Evolutionary conservation across 805 yeast species (phyloP).

Genomic region (Clavispora fructus): DNA sequence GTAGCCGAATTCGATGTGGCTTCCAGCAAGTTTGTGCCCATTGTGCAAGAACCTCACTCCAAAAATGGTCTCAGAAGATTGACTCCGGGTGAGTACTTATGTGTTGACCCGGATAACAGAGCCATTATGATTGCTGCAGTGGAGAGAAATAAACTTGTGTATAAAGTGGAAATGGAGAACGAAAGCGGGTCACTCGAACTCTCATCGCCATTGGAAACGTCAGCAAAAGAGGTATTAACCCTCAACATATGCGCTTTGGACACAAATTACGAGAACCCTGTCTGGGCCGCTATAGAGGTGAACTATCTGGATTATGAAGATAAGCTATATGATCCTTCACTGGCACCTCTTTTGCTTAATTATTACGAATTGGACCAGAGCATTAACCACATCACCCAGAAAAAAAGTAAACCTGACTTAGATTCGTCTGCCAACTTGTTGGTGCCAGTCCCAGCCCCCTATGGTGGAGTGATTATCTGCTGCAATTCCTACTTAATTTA

Average conservation of each 20-base stretch:
- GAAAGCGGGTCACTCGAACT: constrained; percentile 42
- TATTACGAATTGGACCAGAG: constrained; percentile 86
- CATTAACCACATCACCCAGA: constrained; percentile 64
- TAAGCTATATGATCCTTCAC: constrained; percentile 6
- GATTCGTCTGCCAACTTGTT: constrained; percentile 44
- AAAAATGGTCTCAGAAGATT: constrained; percentile 72
- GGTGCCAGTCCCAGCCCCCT: constrained; percentile 66
- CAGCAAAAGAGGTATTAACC: constrained; percentile 46
- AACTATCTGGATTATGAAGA: constrained; percentile 39
- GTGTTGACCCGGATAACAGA: constrained; percentile 66
- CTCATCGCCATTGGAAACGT: constrained; percentile 72
- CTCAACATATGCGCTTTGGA: constrained; percentile 57
- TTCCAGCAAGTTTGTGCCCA: constrained; percentile 39
- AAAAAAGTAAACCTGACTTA: constrained; percentile 15
- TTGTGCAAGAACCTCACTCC: constrained; percentile 59
- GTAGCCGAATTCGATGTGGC: constrained; percentile 43
- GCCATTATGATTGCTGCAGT: constrained; percentile 67
- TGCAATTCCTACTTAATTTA: constrained; percentile 51
- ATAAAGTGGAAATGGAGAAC: constrained; percentile 47
- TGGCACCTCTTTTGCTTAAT: constrained; percentile 33
- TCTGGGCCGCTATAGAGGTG: constrained; percentile 75
- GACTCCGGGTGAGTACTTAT: constrained; percentile 68
- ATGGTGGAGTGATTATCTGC: constrained; percentile 66
- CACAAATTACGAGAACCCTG: constrained; percentile 76
- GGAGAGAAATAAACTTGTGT: constrained; percentile 70